Conservation (phyloP, 2,329 filamentous ascomycete genomes). For the Simplicillium aogashimaense region DNA sequence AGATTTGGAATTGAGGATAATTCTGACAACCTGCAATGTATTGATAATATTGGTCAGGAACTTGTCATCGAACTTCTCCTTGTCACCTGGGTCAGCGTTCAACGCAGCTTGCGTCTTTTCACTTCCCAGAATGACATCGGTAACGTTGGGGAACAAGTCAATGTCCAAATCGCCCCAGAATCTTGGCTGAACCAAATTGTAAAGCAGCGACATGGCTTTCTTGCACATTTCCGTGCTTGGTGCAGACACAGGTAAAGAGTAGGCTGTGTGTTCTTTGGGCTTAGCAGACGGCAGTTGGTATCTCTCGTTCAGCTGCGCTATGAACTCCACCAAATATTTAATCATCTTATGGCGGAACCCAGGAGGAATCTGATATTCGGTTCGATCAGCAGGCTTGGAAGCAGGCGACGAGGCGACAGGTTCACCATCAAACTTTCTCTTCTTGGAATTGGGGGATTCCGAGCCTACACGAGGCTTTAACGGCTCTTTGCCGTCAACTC, state of each 20-base stretch:
- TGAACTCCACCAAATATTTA: constrained; percentile 93
- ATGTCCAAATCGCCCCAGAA: constrained; percentile 91
- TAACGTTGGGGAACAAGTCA: constrained; percentile 83
- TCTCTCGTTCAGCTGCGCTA: constrained; percentile 78
- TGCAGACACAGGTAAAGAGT: constrained; percentile 37
- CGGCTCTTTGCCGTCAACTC: constrained; percentile 50
- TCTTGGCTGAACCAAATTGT: constrained; percentile 74
- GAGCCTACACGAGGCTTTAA: constrained; percentile 18
- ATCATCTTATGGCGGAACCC: constrained; percentile 69
- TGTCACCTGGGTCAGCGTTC: constrained; percentile 48
- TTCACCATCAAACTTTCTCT: constrained; percentile 66
- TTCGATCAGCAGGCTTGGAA: constrained; percentile 37
- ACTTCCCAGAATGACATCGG: constrained; percentile 72
- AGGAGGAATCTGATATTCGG: constrained; percentile 59
- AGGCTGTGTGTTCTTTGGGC: constrained; percentile 40
- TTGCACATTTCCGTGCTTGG: constrained; percentile 70
- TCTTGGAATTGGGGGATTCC: constrained; percentile 64
- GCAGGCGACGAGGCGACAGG: constrained; percentile 45
- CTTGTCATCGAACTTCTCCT: constrained; percentile 71
- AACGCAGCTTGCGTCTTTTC: constrained; percentile 62
- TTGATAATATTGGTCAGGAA: constrained; percentile 86
- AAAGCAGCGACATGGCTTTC: constrained; percentile 72
- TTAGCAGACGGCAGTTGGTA: constrained; percentile 67
- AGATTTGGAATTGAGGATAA: constrained; percentile 77
- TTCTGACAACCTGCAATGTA: constrained; percentile 81